Evolutionary conservation across 768 basidiomycete genomes (phyloP).

Genomic region (Sutorius australiensis): DNA sequence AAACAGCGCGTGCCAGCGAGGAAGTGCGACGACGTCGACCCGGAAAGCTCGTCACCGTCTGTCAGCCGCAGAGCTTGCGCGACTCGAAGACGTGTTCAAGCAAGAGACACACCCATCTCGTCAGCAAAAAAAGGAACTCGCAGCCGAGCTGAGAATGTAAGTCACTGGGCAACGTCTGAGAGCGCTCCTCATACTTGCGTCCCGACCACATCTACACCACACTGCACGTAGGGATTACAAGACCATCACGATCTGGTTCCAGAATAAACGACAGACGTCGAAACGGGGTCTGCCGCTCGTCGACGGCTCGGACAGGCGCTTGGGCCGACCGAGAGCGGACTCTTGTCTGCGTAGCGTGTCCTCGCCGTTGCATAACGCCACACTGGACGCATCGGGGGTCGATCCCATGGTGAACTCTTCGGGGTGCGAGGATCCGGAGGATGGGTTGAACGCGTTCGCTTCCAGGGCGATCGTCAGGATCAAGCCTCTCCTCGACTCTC

Average conservation of each 20-base stretch:
- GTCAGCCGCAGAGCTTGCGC: slow-evolving; percentile 27
- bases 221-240: slow-evolving; percentile 38
- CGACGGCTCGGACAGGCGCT: not conserved
- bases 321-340: slow-evolving; percentile 8
- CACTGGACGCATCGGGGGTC: slow-evolving; percentile 11
- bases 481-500: slow-evolving; percentile 20
- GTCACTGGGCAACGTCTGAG: not conserved
- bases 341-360: slow-evolving; percentile 29
- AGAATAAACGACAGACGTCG: slow-evolving; percentile 68
- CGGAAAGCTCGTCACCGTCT: slow-evolving; percentile 38
- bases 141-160: slow-evolving; percentile 27
- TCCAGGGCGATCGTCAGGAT: slow-evolving; percentile 20
- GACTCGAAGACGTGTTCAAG: slow-evolving; percentile 27
- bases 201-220: not conserved
- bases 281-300: slow-evolving; percentile 25
- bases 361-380: slow-evolving; percentile 28
- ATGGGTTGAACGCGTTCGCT: slow-evolving; percentile 1
- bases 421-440: not conserved
- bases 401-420: not conserved
- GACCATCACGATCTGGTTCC: slow-evolving; percentile 71
- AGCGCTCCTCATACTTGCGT: not conserved
- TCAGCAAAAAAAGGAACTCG: slow-evolving; percentile 29
- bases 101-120: slow-evolving; percentile 30
- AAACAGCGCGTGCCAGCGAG: not conserved
- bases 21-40: not conserved